Base-by-base conservation (phyloP, 768 basidiomycete species). In the Trametes coccinea region DNA sequence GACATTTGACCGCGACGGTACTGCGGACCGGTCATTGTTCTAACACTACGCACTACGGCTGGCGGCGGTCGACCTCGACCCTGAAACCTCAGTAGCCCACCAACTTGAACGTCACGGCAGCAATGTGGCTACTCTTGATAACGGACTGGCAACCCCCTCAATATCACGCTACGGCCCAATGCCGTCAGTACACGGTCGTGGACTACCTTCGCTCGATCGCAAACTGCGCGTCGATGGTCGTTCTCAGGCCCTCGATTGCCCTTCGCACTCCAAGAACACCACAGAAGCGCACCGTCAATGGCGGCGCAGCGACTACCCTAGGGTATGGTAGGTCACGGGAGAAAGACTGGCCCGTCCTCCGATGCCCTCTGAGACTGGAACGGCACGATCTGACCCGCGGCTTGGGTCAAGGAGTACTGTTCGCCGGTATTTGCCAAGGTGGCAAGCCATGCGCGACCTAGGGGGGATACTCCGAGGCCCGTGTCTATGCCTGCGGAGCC, bases 281-380 rank as follows among this genome's bases (percentile, higher is more conserved):
- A 34, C 52, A 60, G 39, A 48, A 16, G 33, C 27, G 30, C 47
- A 29, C 44, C 44, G 53, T 54, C 37, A 45, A 60, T 27, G 29
- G 37, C 31, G 47, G 10, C 48, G 41, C n/a, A 39, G n/a, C 50
- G 30, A 5, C 41, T 27, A n/a, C 33, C 17, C 46, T 53, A 17
- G 27, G 4, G 17, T 16, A 31, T 11, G 29, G 30, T 11, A 34
- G 55, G 61, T 52, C 55, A 56, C 44, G 50, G 16, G 61, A 40
- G 34, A 52, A 5, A 11, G 3, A 1, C 17, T 52, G 61, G 61
- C 49, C 61, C 61, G 50, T 56, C 14, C 50, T 40, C 55, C 55
- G 61, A 46, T 4, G 33, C 29, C 37, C 39, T 45, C 51, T 33
- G 14, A 46, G 34, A 17, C 33, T n/a, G 31, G 37, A 5, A 27